Base-by-base conservation (phyloP, 176 grass and related monocot genomes). In the Phoenix dactylifera region DNA sequence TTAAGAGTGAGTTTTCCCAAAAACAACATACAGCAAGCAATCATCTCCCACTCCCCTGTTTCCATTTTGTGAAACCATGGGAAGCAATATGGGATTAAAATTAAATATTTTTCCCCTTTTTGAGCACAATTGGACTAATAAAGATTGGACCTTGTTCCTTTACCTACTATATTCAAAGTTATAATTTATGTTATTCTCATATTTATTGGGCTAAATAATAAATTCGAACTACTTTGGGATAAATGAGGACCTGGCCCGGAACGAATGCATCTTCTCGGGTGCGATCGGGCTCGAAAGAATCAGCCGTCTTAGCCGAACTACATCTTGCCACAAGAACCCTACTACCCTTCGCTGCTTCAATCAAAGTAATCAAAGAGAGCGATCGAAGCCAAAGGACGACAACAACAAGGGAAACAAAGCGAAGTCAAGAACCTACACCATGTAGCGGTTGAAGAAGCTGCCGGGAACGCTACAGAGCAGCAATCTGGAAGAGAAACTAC, bases 241-340 rank as follows among this genome's bases (percentile, higher is more conserved):
- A 64, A 32, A 52, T 49, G 18, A 49, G 54, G 58, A 95, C 86
- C 86, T 89, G 79, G 44, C 69, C 68, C 26, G 35, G 30, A 22
- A 14, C 16, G 3, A 59, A 66, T 2, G 16, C 54, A 24, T 64
- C 82, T 12, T 67, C 64, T 54, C 66, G 60, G 57, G 0, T 30
- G 39, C 64, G 12, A 17, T 76, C 59, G 62, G 78, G 64, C 50
- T 79, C 71, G 20, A 89, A 79, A 55, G 86, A 86, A 63, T 72
- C 70, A 23, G 66, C 63, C 6, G 66, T 50, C 19, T 22, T 70
- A n/a, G 62, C 73, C 66, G 35, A 64, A 52, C 73, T 26, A 1
- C 51, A 59, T 50, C 70, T 66, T 59, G 59, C 60, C 49, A 18
- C 52, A 49, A 50, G 52, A 49, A 70, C 18, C 44, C 61, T 57